Evolutionary conservation across 192 early-diverging fungal genomes (phyloP).

Genomic region (Backusella psychrophila): DNA sequence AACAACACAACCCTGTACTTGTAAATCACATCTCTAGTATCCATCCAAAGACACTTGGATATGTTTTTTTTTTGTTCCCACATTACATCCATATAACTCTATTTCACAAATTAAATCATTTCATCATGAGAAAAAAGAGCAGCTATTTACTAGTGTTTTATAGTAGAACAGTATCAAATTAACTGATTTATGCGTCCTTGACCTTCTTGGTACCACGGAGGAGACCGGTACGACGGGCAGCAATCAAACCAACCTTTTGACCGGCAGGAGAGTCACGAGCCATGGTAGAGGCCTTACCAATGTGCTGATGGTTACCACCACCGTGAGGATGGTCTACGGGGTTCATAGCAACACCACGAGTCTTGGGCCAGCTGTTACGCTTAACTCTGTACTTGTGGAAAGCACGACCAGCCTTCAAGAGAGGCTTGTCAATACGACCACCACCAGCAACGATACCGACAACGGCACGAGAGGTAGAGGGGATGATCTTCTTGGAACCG

Average conservation of each 20-base stretch:
- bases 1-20: background rate
- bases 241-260: conserved; percentile 84
- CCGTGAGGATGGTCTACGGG: conserved; percentile 89
- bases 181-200: conserved; percentile 53
- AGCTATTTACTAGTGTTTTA: conserved; percentile 32
- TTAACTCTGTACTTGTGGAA: conserved; percentile 99
- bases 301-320: conserved; percentile 99
- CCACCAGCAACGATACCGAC: conserved; percentile 98
- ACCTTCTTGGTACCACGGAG: conserved; percentile 98
- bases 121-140: background rate
- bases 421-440: conserved; percentile 99
- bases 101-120: background rate
- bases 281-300: conserved; percentile 98
- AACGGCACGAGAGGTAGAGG: conserved; percentile 89
- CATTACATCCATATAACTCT: background rate
- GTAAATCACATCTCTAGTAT: background rate
- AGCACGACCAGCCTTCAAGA: no score
- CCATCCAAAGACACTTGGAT: background rate
- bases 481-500: conserved; percentile 96
- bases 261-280: conserved; percentile 90
- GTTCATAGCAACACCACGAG: conserved; percentile 99
- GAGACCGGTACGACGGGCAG: conserved; percentile 86
- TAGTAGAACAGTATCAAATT: conserved; percentile 60
- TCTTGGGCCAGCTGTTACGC: conserved; percentile 99
- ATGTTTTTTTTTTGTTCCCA: background rate